Conservation (phyloP, 495 filamentous ascomycete species). For the Neurospora sp. region DNA sequence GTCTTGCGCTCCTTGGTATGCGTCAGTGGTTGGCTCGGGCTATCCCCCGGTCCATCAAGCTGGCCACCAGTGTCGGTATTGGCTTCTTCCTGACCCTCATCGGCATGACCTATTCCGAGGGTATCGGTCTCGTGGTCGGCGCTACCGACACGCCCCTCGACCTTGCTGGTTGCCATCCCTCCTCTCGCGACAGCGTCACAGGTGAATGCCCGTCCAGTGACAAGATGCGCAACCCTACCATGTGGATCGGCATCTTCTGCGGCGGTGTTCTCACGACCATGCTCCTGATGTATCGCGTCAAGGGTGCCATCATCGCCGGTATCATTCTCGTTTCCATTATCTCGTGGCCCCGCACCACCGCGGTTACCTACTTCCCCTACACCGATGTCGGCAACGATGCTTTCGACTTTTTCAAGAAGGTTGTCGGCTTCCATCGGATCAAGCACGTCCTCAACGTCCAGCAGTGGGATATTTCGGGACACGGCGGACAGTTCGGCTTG, state of each 20-base stretch:
- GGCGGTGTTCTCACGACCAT: conserved; percentile 66
- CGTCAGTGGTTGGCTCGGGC: conserved; percentile 74
- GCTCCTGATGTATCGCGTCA: conserved; percentile 73
- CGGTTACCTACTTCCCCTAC: conserved; percentile 70
- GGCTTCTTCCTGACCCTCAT: conserved; percentile 74
- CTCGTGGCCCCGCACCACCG: conserved; percentile 65
- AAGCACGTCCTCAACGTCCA: conserved; percentile 52
- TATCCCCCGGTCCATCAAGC: conserved; percentile 69
- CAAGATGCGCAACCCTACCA: conserved; percentile 66
- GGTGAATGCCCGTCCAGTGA: conserved; percentile 41
- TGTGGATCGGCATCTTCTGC: conserved; percentile 81
- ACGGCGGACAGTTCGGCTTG: conserved; percentile 60
- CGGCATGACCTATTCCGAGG: conserved; percentile 67
- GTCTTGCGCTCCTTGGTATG: conserved; percentile 60
- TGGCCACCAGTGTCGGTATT: conserved; percentile 74
- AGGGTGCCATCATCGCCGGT: conserved; percentile 70
- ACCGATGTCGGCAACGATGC: conserved; percentile 49
- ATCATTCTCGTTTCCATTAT: conserved; percentile 76
- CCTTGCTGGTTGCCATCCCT: conserved; percentile 52
- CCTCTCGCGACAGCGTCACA: conserved; percentile 14
- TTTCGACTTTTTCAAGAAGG: conserved; percentile 78
- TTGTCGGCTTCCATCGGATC: conserved; percentile 71
- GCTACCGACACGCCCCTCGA: conserved; percentile 48
- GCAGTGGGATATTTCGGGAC: conserved; percentile 53
- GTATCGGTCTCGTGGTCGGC: conserved; percentile 63